Evolutionary conservation across 1,139 yeast genomes (phyloP).

Genomic region (Suhomyces bokatorum): DNA sequence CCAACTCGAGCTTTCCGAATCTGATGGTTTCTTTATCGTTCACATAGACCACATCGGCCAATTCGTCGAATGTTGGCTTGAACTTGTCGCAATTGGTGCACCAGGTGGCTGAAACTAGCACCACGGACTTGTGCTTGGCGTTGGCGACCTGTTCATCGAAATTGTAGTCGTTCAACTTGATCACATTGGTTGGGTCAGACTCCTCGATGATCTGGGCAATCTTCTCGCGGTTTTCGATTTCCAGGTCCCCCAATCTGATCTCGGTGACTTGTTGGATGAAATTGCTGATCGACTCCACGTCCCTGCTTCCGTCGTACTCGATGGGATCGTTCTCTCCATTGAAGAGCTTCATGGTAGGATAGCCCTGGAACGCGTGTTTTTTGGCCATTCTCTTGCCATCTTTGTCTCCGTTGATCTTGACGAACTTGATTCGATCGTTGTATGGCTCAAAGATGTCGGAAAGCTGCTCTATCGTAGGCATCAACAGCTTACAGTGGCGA

Average conservation of each 20-base stretch:
- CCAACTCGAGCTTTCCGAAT: conserved; percentile 51
- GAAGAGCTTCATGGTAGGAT: conserved; percentile 64
- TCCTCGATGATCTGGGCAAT: conserved; percentile 4
- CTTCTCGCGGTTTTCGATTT: conserved; percentile 7
- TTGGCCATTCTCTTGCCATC: conserved; percentile 55
- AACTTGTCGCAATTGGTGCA: conserved; percentile 31
- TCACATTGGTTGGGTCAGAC: conserved; percentile 20
- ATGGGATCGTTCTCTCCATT: conserved; percentile 52
- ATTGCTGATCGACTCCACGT: conserved; percentile 44
- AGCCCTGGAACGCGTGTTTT: conserved; percentile 59
- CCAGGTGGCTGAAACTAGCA: conserved; percentile 45
- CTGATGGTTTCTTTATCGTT: conserved; percentile 35
- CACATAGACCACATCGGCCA: conserved; percentile 35
- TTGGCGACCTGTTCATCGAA: conserved; percentile 34
- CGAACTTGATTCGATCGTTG: conserved; percentile 48
- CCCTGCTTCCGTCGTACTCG: conserved; percentile 51
- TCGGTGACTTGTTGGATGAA: conserved; percentile 44
- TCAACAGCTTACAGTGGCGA: conserved; percentile 68
- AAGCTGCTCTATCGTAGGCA: conserved; percentile 63
- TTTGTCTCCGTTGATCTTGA: conserved; percentile 68
- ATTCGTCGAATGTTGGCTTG: conserved; percentile 29
- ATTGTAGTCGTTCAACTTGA: conserved; percentile 35
- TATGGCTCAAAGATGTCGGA: conserved; percentile 50
- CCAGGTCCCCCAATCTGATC: conserved; percentile 20
- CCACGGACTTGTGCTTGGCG: conserved; percentile 24